Conservation (phyloP, 352 stramenopile genomes). For the Stramenopiles sp. region DNA sequence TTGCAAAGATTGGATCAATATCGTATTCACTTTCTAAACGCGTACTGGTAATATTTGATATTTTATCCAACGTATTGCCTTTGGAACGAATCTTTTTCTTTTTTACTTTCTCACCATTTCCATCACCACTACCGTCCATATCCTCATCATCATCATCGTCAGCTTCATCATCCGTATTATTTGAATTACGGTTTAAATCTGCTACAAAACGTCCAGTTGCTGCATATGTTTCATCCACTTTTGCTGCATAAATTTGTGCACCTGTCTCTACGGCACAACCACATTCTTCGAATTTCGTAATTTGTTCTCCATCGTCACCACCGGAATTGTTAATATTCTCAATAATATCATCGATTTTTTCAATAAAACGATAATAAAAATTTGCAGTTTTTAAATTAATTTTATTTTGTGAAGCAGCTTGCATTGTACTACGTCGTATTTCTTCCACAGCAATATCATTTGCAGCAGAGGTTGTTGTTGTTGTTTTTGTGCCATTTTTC, state of each 20-base stretch:
- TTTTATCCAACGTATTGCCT: not conserved
- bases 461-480: not conserved
- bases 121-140: not conserved
- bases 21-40: not conserved
- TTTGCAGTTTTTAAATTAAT: not conserved
- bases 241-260: not conserved
- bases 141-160: not conserved
- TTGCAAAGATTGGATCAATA: not conserved
- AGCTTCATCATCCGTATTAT: not conserved
- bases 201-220: not conserved
- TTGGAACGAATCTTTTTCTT: not conserved
- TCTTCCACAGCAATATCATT: constrained; percentile 1
- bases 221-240: not conserved
- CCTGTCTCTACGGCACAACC: not conserved
- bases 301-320: not conserved
- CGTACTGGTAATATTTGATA: not conserved
- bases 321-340: not conserved
- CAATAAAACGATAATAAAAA: not conserved
- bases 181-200: not conserved
- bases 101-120: too few relatives aligned
- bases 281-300: not conserved
- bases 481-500: too few relatives aligned
- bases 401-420: not conserved
- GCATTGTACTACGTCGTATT: not conserved
- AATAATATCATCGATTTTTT: constrained; percentile 1